Conservation (phyloP, 1,284 basidiomycete genomes). For the Sparassis latifolia region DNA sequence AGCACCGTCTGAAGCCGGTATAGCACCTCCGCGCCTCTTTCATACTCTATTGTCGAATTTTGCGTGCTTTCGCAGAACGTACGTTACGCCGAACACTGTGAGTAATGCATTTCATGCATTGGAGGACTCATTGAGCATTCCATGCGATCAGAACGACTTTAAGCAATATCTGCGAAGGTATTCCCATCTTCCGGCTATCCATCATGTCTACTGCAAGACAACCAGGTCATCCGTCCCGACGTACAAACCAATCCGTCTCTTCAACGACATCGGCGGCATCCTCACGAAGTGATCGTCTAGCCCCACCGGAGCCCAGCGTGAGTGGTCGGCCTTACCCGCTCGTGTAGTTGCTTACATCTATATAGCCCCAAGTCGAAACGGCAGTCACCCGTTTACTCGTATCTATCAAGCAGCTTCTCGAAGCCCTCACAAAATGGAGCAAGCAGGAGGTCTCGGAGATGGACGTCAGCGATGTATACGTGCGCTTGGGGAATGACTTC, state of each 20-base stretch:
- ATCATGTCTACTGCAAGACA: slow-evolving; percentile 12
- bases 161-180: too few species aligned
- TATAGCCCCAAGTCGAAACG: slow-evolving; percentile 76
- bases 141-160: too few species aligned
- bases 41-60: too few species aligned
- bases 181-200: too few species aligned
- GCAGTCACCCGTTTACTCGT: slow-evolving; percentile 92
- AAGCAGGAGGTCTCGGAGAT: slow-evolving; percentile 69
- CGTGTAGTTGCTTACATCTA: slow-evolving; percentile 1
- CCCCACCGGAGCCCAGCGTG: slow-evolving; percentile 7
- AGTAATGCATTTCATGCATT: too few species aligned
- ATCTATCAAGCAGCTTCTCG: slow-evolving; percentile 91
- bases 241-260: slow-evolving; percentile 17
- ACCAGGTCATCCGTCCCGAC: slow-evolving; percentile 11
- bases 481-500: slow-evolving; percentile 95
- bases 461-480: slow-evolving; percentile 94
- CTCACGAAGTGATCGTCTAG: slow-evolving; percentile 11
- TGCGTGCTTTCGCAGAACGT: too few species aligned
- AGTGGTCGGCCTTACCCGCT: background rate
- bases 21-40: too few species aligned
- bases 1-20: too few species aligned
- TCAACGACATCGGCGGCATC: slow-evolving; percentile 16
- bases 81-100: too few species aligned
- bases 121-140: too few species aligned
- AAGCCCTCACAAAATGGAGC: slow-evolving; percentile 89